Base-by-base conservation (phyloP, 495 filamentous ascomycete genomes). In the Saxophila tyrrhenica region DNA sequence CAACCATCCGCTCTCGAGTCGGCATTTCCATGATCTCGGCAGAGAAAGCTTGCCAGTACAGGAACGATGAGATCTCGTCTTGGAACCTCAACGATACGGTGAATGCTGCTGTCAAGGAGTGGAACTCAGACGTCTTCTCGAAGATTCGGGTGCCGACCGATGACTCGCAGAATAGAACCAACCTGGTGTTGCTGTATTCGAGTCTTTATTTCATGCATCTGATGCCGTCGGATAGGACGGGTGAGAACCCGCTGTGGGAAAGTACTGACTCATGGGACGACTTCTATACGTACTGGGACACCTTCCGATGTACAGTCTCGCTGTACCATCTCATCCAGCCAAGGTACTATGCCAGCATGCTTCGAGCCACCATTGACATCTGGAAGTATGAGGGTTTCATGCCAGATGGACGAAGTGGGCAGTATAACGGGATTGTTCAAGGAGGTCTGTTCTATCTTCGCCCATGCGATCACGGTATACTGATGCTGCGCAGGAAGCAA, bases 221-320 rank as follows among this genome's bases (percentile, higher is more conserved):
- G 16, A 66, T 70, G 45, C 68, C 68, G 0, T 63, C 61, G 16
- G 58, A 70, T 42, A 52, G 66, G 3, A 56, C 60, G 0, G 63
- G 65, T 10, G 68, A 70, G 59, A 70, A 70, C 50, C 66, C 68
- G 22, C 44, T 62, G 0, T 70, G 68, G 66, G 24, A 57, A 21
- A 59, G 49, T 19, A 32, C 41, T 5, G 41, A 44, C 20, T 44
- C 41, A 21, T 44, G 41, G 55, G 66, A 70, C 48, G 66, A 70
- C 39, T 65, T 70, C 53, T 70, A 63, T 45, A 68, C 67, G 1
- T 51, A 65, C 46, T 68, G 66, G 66, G 66, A 70, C 46, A 55
- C 65, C 17, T 69, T 69, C 61, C 56, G 66, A 8, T 64, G 62
- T 50, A 63, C 58, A 8, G 55, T 63, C 11, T 55, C 55, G 0